These are phyloP conservation scores for Dryas octopetala DNA, from an alignment of 306 rosid species.

Conservation along the genomic window DNA sequence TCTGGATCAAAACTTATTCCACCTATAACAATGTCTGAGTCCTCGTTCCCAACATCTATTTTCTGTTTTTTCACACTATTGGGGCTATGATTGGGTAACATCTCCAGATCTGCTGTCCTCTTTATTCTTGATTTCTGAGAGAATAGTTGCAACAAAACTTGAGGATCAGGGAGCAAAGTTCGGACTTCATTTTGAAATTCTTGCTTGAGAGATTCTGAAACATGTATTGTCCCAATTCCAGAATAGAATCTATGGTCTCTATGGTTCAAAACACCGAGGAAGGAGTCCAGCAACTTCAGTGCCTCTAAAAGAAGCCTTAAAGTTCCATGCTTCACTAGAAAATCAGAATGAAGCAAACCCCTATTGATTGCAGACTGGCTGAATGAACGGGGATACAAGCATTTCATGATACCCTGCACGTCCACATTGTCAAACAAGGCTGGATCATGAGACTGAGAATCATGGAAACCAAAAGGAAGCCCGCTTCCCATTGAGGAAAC, in stretches of 20 bases:
- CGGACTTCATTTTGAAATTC: slow-evolving; percentile 71
- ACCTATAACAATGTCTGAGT: slow-evolving; percentile 66
- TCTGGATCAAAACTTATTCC: slow-evolving; percentile 51
- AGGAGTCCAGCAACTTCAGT: slow-evolving; percentile 62
- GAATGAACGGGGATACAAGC: slow-evolving; percentile 78
- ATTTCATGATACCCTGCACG: slow-evolving; percentile 53
- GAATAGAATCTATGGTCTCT: slow-evolving; percentile 26
- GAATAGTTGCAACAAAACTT: slow-evolving; percentile 64
- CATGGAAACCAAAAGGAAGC: slow-evolving; percentile 44
- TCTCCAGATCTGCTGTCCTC: slow-evolving; percentile 42
- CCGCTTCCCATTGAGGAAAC: slow-evolving; percentile 51
- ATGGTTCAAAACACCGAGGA: slow-evolving; percentile 42
- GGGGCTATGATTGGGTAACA: slow-evolving; percentile 32
- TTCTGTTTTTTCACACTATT: slow-evolving; percentile 52
- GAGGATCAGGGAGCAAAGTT: slow-evolving; percentile 74
- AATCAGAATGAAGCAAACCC: slow-evolving; percentile 73
- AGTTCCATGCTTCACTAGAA: slow-evolving; percentile 76
- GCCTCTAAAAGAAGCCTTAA: slow-evolving; percentile 79
- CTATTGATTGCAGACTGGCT: slow-evolving; percentile 64
- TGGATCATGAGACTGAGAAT: slow-evolving; percentile 36
- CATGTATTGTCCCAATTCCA: slow-evolving; percentile 23
- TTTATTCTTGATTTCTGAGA: slow-evolving; percentile 41
- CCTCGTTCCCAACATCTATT: slow-evolving; percentile 37
- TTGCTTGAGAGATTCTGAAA: slow-evolving; percentile 45
- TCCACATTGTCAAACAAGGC: slow-evolving; percentile 35